Percentiles rank a stretch among this genome's conserved stretches.
These are phyloP conservation scores for Dryas drummondii DNA, from an alignment of 306 rosid genomes.

Conservation along the genomic window DNA sequence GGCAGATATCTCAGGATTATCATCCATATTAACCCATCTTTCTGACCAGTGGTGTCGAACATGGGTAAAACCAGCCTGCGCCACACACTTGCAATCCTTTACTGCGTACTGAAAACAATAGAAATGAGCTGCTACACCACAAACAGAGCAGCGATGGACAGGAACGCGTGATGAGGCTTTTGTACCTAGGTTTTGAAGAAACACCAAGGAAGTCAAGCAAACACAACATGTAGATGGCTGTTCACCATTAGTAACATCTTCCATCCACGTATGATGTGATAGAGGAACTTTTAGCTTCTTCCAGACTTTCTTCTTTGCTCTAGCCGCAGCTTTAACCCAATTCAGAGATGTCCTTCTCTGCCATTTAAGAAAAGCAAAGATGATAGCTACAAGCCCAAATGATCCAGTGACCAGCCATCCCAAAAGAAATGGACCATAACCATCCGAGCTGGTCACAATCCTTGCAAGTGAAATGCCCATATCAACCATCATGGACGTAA, in stretches of 20 bases:
- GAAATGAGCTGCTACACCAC: slow-evolving; percentile 82
- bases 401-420: slow-evolving; percentile 70
- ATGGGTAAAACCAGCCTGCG: slow-evolving; percentile 65
- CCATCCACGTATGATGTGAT: slow-evolving; percentile 63
- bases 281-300: slow-evolving; percentile 60
- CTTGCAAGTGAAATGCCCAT: slow-evolving; percentile 44
- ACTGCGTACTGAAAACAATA: slow-evolving; percentile 59
- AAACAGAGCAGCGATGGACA: slow-evolving; percentile 76
- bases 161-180: slow-evolving; percentile 44
- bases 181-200: slow-evolving; percentile 58
- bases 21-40: slow-evolving; percentile 69
- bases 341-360: slow-evolving; percentile 60
- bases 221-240: slow-evolving; percentile 73
- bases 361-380: slow-evolving; percentile 67
- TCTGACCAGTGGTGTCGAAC: slow-evolving; percentile 82
- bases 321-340: slow-evolving; percentile 78
- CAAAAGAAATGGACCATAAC: slow-evolving; percentile 42
- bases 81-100: slow-evolving; percentile 77
- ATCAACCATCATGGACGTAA: slow-evolving; percentile 40
- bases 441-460: slow-evolving; percentile 36
- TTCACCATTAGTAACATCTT: slow-evolving; percentile 58
- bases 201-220: slow-evolving; percentile 65
- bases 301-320: slow-evolving; percentile 71
- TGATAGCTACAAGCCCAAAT: slow-evolving; percentile 55
- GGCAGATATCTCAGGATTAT: slow-evolving; percentile 56